Percentiles rank a stretch among this genome's conserved stretches.
Conservation (phyloP, 768 basidiomycete species). For the Favolaschia claudopus region DNA sequence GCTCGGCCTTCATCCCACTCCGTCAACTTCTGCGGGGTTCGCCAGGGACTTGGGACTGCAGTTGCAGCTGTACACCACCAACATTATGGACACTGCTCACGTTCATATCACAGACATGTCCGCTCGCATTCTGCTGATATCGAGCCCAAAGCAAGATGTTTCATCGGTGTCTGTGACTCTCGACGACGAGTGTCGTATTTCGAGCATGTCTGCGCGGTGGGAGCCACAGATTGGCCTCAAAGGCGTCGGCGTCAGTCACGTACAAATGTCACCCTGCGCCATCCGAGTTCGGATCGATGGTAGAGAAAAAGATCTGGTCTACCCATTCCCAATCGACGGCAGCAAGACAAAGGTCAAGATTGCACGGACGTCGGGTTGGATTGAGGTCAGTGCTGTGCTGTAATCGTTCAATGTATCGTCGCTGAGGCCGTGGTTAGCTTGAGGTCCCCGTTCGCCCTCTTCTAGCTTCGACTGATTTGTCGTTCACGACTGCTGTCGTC, state of each 20-base stretch:
- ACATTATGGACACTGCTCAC: conserved; percentile 33
- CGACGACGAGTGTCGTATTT: neutral
- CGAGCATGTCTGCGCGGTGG: conserved; percentile 8
- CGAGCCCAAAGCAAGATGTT: neutral
- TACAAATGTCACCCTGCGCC: conserved; percentile 11
- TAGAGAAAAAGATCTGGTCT: conserved; percentile 25
- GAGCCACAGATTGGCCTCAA: neutral
- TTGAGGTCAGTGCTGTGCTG: conserved; percentile 33
- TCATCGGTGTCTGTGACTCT: neutral
- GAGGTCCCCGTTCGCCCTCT: neutral
- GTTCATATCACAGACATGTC: conserved; percentile 37
- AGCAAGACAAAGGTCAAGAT: conserved; percentile 29
- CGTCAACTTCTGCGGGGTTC: conserved; percentile 22
- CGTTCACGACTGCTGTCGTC: neutral
- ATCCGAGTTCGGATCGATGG: conserved; percentile 28
- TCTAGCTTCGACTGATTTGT: neutral
- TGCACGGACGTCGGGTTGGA: conserved; percentile 40
- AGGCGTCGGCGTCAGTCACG: conserved; percentile 27
- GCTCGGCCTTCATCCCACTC: conserved; percentile 33
- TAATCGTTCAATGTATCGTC: neutral
- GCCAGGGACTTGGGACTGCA: conserved; percentile 31
- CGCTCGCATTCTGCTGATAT: conserved; percentile 2
- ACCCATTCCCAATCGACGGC: conserved; percentile 37
- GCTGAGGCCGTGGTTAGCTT: neutral
- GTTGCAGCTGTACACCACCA: conserved; percentile 37